These are phyloP conservation scores for Phoenix dactylifera DNA, from an alignment of 176 grass and related monocot genomes.

Conservation along the genomic window DNA sequence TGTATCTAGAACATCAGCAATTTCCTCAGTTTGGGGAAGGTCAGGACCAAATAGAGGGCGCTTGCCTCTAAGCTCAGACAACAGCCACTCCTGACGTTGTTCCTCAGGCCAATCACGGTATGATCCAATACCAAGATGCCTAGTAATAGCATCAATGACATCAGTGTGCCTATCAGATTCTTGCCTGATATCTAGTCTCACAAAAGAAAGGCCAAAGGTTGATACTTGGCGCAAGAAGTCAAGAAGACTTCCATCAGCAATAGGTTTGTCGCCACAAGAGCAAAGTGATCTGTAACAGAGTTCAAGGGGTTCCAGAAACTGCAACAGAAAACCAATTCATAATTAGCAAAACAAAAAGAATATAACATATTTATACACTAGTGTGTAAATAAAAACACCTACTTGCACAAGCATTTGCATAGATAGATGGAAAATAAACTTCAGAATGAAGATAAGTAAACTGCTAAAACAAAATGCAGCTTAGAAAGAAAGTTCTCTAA, in stretches of 20 bases:
- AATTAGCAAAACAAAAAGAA: too few species aligned
- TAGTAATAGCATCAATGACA: conserved; percentile 85
- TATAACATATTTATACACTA: too few species aligned
- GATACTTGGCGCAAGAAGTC: conserved; percentile 98
- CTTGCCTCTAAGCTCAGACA: conserved; percentile 75
- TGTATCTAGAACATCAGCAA: conserved; percentile 69
- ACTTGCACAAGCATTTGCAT: too few species aligned
- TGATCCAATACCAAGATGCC: conserved; percentile 79
- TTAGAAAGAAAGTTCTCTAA: too few species aligned
- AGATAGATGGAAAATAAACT: too few species aligned
- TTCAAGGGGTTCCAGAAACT: conserved; percentile 95
- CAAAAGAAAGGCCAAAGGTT: conserved; percentile 90
- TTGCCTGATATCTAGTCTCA: conserved; percentile 97
- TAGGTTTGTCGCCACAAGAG: conserved; percentile 78
- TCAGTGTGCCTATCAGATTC: conserved; percentile 98
- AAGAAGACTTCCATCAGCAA: conserved; percentile 95
- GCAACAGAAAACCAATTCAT: conserved; percentile 6
- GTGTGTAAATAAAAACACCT: too few species aligned
- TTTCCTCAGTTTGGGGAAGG: conserved; percentile 85
- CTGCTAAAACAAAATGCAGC: too few species aligned
- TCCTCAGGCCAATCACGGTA: conserved; percentile 93
- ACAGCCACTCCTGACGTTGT: conserved; percentile 88
- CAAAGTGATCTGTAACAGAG: conserved; percentile 90
- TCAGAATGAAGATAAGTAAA: too few species aligned
- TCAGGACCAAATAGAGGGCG: conserved; percentile 85